Percentiles rank a stretch among this genome's conserved stretches.
phyloP scores from a whole-genome alignment of 2,329 filamentous ascomycete species.

The Fusarium xyrophilum region DNA sequence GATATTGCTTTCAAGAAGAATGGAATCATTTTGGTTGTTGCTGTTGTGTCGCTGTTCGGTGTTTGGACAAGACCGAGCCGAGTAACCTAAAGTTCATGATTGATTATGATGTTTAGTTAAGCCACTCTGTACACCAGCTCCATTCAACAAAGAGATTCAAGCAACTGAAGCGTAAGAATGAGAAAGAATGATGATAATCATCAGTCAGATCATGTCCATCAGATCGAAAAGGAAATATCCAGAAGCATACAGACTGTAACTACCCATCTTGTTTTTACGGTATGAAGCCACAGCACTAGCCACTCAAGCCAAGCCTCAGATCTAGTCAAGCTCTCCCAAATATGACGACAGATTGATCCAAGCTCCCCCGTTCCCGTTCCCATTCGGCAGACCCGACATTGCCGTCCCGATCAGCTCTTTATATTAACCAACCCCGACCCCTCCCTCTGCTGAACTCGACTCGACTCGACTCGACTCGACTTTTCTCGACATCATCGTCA shows the following conservation, averaged over 20 bases:
- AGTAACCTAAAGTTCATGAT: constrained; percentile 7
- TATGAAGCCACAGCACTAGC: constrained; percentile 6
- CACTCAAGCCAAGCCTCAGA: neutral
- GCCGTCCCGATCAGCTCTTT: constrained; percentile 25
- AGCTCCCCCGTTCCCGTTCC: constrained; percentile 32
- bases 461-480: too few species aligned
- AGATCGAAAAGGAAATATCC: neutral
- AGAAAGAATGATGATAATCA: accelerated
- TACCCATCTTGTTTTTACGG: neutral
- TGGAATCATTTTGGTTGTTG: neutral
- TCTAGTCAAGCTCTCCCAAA: neutral
- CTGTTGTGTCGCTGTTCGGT: constrained; percentile 15
- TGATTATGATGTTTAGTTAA: neutral
- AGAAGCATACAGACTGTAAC: neutral
- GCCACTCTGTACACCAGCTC: neutral
- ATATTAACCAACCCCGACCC: constrained; percentile 10
- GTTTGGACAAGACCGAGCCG: constrained; percentile 10
- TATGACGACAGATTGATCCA: neutral
- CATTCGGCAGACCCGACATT: constrained; percentile 42
- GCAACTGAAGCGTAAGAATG: accelerated
- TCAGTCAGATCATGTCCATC: neutral
- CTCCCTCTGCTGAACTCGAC: constrained; percentile 20
- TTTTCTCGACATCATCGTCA: constrained; percentile 44
- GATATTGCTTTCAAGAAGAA: neutral
- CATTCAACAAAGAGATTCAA: neutral